Evolutionary conservation across 2,329 filamentous ascomycete genomes (phyloP).

Genomic region (Blastomyces parvus): DNA sequence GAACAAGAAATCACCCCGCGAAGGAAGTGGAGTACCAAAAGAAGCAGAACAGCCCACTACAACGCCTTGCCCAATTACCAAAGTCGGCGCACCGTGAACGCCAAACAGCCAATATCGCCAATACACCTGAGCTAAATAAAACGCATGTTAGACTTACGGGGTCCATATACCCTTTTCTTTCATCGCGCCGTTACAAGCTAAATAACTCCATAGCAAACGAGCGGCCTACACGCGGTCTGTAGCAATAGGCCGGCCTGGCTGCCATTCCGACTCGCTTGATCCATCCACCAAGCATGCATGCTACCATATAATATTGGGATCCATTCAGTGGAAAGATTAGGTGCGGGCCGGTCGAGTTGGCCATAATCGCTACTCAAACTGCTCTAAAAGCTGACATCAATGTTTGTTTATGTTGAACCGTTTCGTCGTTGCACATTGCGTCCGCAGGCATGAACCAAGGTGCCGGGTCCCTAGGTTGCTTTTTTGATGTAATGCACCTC

Average conservation of each 20-base stretch:
- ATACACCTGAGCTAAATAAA: not conserved
- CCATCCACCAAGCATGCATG: not conserved
- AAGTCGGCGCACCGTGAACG: no score
- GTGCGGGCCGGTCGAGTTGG: not conserved
- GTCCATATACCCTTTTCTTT: not conserved
- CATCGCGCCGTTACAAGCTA: not conserved
- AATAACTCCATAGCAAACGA: not conserved
- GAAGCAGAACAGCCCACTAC: not conserved
- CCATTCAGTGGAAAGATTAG: not conserved
- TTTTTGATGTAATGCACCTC: not conserved
- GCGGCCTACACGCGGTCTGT: slow-evolving; percentile 3
- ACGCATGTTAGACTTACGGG: not conserved
- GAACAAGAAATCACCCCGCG: not conserved
- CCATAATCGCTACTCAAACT: not conserved
- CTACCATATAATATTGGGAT: not conserved
- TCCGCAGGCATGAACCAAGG: not conserved
- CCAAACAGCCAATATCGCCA: not conserved
- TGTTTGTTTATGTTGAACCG: not conserved
- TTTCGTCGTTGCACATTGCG: not conserved
- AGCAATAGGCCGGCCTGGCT: slow-evolving; percentile 1
- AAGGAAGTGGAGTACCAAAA: not conserved
- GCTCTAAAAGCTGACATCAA: not conserved
- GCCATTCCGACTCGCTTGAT: not conserved
- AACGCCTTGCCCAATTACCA: not conserved
- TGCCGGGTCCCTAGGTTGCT: not conserved